These are phyloP conservation scores for Berkeleyomyces rouxiae DNA, from an alignment of 2,329 filamentous ascomycete genomes.

Conservation along the genomic window DNA sequence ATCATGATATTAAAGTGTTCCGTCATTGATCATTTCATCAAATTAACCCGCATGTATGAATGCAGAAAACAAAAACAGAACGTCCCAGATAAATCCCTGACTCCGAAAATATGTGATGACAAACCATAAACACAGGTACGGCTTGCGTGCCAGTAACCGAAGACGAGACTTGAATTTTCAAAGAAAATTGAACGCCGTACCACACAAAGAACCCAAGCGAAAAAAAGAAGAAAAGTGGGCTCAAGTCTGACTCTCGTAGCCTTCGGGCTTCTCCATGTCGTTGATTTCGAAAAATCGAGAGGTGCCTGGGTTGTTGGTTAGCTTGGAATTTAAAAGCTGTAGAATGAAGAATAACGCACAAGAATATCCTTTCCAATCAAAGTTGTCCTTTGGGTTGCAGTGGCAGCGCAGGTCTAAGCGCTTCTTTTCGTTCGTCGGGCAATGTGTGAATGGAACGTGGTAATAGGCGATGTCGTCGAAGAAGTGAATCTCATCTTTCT, in stretches of 20 bases:
- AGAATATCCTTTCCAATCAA: slow-evolving; percentile 98
- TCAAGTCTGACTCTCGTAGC: slow-evolving; percentile 57
- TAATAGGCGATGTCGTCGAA: slow-evolving; percentile 99
- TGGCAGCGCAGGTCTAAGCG: slow-evolving; percentile 76
- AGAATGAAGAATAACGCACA: slow-evolving; percentile 42
- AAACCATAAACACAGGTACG: slow-evolving; percentile 4
- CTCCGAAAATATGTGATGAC: neutral
- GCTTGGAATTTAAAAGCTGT: neutral
- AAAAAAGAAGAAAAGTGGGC: neutral
- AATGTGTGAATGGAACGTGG: slow-evolving; percentile 95
- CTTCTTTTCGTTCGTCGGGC: slow-evolving; percentile 75
- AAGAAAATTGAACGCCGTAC: slow-evolving; percentile 8
- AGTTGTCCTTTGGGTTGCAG: slow-evolving; percentile 92
- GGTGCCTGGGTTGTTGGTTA: slow-evolving; percentile 30
- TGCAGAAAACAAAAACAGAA: neutral
- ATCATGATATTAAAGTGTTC: neutral
- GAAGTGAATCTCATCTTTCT: slow-evolving; percentile 92
- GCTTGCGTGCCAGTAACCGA: neutral
- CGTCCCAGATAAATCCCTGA: neutral
- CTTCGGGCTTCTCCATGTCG: slow-evolving; percentile 63
- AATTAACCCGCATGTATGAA: slow-evolving; percentile 6
- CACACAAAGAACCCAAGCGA: slow-evolving; percentile 5
- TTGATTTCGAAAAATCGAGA: slow-evolving; percentile 74
- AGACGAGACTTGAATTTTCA: neutral
- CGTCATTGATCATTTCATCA: slow-evolving; percentile 5